Evolutionary conservation across 768 basidiomycete species (phyloP), one percentile per base, ranked within the genome.

Genomic region (Fomitopsis pulvina): DNA sequence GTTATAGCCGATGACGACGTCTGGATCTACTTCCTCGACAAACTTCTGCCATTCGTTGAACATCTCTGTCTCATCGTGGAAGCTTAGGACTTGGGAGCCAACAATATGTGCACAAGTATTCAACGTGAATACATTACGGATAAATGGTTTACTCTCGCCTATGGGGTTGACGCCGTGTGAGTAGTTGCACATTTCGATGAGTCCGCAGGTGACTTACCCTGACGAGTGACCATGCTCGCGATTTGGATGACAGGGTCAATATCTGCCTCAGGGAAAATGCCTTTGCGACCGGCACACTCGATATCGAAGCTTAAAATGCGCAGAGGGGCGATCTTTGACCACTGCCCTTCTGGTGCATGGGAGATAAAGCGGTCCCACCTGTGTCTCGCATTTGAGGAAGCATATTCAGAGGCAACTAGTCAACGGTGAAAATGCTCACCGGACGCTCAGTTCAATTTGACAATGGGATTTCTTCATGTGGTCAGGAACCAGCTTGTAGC

Each of bases 241-340:
- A 98, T 98, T 62, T 98, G 96, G 59, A 98, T 98, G 48, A 99
- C 92, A 8, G 95, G 95, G 66, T 99, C 96, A 26, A 77, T 64
- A 9, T 83, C 72, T 7, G 96, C 77, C 61, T 98, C 96, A 0
- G 96, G 96, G 62, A 99, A 99, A 57, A 97, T 87, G 26, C 96
- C 96, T 61, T 97, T 97, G 22, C 96, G 74, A 20, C 96, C 96
- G 0, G 96, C 96, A 67, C 96, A 99, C 68, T 99, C 96, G 58
- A 99, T 97, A 80, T 99, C 96, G 60, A 99, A 99, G 60, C 92
- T 94, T 26, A 99, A 76, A 60, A 97, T 89, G 16, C 96, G 83
- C 0, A 98, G 71, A 0, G 96, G 96, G 0, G 96, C 95, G 45
- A 95, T 83, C 54, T 81, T 85, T 1, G 90, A 87, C 90, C 95